Conservation (phyloP, 805 yeast genomes). For the Hyphopichia homilentoma region DNA sequence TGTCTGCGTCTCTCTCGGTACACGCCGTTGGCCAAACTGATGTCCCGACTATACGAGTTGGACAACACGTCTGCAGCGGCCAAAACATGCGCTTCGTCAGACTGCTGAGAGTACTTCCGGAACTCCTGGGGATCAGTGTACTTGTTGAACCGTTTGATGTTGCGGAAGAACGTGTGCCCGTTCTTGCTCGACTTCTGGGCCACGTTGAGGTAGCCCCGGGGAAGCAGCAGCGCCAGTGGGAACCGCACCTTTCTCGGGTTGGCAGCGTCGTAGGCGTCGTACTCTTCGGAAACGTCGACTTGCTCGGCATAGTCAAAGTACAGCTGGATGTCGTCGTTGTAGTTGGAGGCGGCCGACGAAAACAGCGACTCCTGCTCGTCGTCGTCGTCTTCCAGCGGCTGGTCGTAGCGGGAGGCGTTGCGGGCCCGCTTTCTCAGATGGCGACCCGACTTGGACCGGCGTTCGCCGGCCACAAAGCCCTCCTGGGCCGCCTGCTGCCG, state of each 20-base stretch:
- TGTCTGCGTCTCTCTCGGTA: constrained; percentile 21
- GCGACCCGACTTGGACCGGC: constrained; percentile 10
- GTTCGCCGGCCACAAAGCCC: constrained; percentile 22
- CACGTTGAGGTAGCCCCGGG: neutral
- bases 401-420: constrained; percentile 3
- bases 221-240: too few relatives aligned
- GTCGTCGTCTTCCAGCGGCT: constrained; percentile 6
- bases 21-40: constrained; percentile 12
- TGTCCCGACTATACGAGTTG: constrained; percentile 7
- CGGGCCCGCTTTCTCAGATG: constrained; percentile 6
- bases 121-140: neutral
- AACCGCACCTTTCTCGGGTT: neutral
- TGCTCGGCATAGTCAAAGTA: constrained; percentile 20
- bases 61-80: neutral
- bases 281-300: constrained; percentile 18
- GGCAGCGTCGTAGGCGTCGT: constrained; percentile 13
- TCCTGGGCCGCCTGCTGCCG: constrained; percentile 29
- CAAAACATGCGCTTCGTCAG: neutral
- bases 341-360: neutral
- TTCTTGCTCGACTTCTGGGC: neutral
- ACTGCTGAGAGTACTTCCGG: too few relatives aligned
- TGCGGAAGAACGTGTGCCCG: neutral
- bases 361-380: constrained; percentile 4
- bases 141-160: too few relatives aligned
- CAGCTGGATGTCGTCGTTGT: constrained; percentile 14